Percentiles rank a stretch among this genome's conserved stretches.
These are phyloP conservation scores for Cladosporium colombiae DNA, from an alignment of 2,329 filamentous ascomycete species.

Conservation along the genomic window DNA sequence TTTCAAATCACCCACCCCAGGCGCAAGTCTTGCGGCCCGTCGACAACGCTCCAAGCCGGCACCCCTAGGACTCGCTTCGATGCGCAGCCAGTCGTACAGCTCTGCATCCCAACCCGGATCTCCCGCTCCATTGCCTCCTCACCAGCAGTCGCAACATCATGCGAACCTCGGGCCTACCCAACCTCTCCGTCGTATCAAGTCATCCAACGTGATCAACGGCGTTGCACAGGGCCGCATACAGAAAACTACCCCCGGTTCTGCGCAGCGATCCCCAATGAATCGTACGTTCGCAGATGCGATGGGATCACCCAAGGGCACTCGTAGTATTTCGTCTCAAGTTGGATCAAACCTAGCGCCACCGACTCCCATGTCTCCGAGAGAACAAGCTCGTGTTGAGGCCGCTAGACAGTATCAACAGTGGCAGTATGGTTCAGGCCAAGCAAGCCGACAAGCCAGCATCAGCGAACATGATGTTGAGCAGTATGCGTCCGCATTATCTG, in stretches of 20 bases:
- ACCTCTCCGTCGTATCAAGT: constrained; percentile 54
- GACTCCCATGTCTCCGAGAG: constrained; percentile 50
- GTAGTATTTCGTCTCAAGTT: constrained; percentile 36
- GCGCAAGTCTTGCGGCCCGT: constrained; percentile 43
- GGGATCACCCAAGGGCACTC: constrained; percentile 47
- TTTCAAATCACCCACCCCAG: constrained; percentile 40
- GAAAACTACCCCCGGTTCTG: constrained; percentile 47
- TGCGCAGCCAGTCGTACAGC: constrained; percentile 44
- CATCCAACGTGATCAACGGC: constrained; percentile 47
- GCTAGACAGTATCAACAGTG: constrained; percentile 41
- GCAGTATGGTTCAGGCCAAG: constrained; percentile 37
- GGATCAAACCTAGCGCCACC: constrained; percentile 48
- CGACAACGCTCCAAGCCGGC: constrained; percentile 43
- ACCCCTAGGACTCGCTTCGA: constrained; percentile 43
- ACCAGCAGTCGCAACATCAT: constrained; percentile 58
- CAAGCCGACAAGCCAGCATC: constrained; percentile 44
- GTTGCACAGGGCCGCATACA: constrained; percentile 47
- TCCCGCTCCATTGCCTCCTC: constrained; percentile 34
- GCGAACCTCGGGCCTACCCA: constrained; percentile 55
- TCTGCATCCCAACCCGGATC: constrained; percentile 42
- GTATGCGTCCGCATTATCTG: constrained; percentile 13
- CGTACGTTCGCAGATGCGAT: constrained; percentile 50
- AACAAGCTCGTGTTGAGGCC: constrained; percentile 34
- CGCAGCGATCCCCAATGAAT: constrained; percentile 51
- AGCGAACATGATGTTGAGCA: constrained; percentile 36